Conservation (phyloP, 805 yeast genomes). For the Ogataea ganodermae region DNA sequence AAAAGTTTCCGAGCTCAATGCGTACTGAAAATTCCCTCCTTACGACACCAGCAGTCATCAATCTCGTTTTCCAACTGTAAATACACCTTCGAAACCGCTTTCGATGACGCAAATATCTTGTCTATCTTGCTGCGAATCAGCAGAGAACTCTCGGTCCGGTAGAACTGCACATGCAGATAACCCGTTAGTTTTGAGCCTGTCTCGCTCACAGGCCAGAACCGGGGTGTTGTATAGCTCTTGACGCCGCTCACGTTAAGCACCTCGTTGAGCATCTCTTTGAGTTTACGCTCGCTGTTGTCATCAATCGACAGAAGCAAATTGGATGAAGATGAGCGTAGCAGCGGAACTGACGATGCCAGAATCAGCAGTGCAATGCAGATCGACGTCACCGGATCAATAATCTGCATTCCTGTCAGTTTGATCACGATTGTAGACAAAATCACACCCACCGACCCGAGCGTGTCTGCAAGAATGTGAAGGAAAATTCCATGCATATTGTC, state of each 20-base stretch:
- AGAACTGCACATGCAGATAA: constrained; percentile 76
- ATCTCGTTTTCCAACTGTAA: constrained; percentile 40
- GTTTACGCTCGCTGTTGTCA: constrained; percentile 54
- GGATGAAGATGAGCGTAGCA: constrained; percentile 77
- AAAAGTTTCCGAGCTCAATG: too few species aligned
- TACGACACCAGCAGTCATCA: constrained; percentile 43
- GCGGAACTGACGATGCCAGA: constrained; percentile 78
- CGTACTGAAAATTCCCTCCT: constrained; percentile 32
- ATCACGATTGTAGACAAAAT: constrained; percentile 85
- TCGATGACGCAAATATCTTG: constrained; percentile 26
- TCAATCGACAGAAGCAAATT: constrained; percentile 64
- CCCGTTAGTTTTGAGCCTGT: constrained; percentile 55
- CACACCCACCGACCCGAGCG: constrained; percentile 96
- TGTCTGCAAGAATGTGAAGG: constrained; percentile 91
- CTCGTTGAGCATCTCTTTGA: constrained; percentile 68
- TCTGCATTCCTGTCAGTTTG: constrained; percentile 61
- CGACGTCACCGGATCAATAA: constrained; percentile 93
- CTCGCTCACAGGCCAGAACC: constrained; percentile 77
- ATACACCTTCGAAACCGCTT: constrained; percentile 28
- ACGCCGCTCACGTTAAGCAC: constrained; percentile 75
- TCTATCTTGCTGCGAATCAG: constrained; percentile 31
- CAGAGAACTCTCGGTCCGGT: constrained; percentile 38
- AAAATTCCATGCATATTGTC: constrained; percentile 93
- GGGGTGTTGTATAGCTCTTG: constrained; percentile 80
- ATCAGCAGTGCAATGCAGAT: constrained; percentile 81